Conservation (phyloP, 805 yeast genomes). For the Metschnikowia baotianmanensis region DNA sequence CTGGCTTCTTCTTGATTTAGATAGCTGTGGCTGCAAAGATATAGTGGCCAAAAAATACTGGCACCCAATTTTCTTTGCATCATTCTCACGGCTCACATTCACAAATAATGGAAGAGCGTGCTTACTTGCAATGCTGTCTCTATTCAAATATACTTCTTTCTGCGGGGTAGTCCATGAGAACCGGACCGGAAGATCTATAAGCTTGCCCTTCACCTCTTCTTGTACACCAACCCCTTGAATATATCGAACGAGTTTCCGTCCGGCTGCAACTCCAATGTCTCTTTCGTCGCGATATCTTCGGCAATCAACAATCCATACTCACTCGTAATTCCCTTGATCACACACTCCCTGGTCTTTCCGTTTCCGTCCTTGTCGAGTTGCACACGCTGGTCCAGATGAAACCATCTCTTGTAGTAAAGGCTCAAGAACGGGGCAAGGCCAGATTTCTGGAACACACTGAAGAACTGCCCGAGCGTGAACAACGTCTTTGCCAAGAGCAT, state of each 20-base stretch:
- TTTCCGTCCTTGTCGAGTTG: constrained; percentile 55
- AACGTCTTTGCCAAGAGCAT: constrained; percentile 64
- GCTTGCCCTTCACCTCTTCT: constrained; percentile 21
- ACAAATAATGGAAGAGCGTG: too few species aligned
- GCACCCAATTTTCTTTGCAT: too few species aligned
- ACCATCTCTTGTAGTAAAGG: constrained; percentile 79
- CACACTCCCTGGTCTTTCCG: constrained; percentile 49
- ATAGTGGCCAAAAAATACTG: too few species aligned
- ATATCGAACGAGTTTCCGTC: constrained; percentile 98
- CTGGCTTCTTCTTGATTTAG: too few species aligned
- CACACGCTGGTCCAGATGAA: constrained; percentile 67
- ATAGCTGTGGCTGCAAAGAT: too few species aligned
- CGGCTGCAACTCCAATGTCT: constrained; percentile 74
- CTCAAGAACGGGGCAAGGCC: constrained; percentile 73
- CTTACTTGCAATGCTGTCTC: too few species aligned
- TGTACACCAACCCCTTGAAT: constrained; percentile 78
- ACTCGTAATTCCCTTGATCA: constrained; percentile 73
- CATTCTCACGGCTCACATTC: too few species aligned
- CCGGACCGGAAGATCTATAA: too few species aligned
- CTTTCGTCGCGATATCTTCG: constrained; percentile 61
- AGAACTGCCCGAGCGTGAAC: constrained; percentile 61
- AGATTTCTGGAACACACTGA: constrained; percentile 51
- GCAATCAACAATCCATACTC: constrained; percentile 85
- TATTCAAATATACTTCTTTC: too few species aligned
- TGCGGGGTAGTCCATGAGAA: too few species aligned